Base-by-base conservation (phyloP, 495 filamentous ascomycete species). In the Darksidea phi region DNA sequence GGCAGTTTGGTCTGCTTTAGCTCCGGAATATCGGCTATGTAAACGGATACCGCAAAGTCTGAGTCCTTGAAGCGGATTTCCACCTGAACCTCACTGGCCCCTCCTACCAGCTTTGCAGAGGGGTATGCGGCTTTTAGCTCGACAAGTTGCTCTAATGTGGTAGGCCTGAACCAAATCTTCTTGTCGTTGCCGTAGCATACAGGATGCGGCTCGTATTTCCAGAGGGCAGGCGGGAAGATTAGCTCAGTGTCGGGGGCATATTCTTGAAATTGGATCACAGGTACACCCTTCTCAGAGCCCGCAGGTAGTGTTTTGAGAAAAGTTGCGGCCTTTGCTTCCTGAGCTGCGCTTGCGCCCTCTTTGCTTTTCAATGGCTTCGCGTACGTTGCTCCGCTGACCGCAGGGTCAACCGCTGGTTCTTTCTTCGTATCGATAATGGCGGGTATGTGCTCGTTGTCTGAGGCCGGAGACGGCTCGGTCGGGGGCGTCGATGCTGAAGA, bases 101-200 rank as follows among this genome's bases (percentile, higher is more conserved):
- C 75, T 12, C 70, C 72, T 0, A 77, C 75, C 2, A 75, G 60
- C 32, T 75, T 76, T 1, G 73, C 73, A 25, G 71, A 66, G 2
- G 75, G 74, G 43, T 72, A 76, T 13, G 61, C 68, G 54, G 68
- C 49, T 60, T 77, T 77, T 58, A 77, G 63, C 53, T 74, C 63
- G 4, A 74, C 36, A 13, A 77, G 37, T 32, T 77, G 75, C 20
- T 71, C 58, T 15, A 77, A 60, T 20, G 66, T 77, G 2, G 60
- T 69, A 28, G 75, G 75, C 8, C 75, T 66, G 20, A 77, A 71
- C 75, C 75, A 77, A 6, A 74, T 43, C 43, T 71, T 75, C 34
- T 59, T 71, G 6, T 69, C 73, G 46, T 74, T 73, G 18, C 75
- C 74, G 41, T 72, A 75, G 45, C 66, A 72, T 24, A 77, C 55